These are phyloP conservation scores for Pseudogymnoascus sp. DNA, from an alignment of 2,329 filamentous ascomycete species.

Conservation along the genomic window DNA sequence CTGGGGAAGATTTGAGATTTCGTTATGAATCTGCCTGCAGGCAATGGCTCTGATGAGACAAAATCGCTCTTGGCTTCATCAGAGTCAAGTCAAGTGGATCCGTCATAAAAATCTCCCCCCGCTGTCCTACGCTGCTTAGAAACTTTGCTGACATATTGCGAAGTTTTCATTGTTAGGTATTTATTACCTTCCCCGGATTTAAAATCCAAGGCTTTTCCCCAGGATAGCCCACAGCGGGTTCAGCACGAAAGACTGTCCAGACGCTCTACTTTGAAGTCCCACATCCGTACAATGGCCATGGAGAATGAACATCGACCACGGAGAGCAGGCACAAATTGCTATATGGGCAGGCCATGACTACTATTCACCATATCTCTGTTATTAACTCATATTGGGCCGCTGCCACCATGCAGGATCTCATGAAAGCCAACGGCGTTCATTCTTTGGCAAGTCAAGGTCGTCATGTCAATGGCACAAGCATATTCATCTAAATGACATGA, in stretches of 20 bases:
- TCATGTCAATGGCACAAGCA: background rate
- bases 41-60: background rate
- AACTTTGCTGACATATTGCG: background rate
- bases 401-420: background rate
- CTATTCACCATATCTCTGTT: background rate
- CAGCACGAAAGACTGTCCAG: background rate
- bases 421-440: background rate
- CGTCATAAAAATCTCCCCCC: background rate
- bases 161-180: background rate
- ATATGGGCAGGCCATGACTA: background rate
- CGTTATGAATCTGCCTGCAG: background rate
- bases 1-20: background rate
- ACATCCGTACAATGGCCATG: background rate
- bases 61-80: background rate
- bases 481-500: slow-evolving; percentile 6
- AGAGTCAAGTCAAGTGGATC: background rate
- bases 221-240: background rate
- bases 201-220: background rate
- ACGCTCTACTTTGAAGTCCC: background rate
- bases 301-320: background rate
- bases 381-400: background rate
- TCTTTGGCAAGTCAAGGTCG: background rate
- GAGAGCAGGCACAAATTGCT: background rate
- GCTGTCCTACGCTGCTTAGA: background rate
- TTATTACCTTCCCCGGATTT: background rate